Evolutionary conservation across 2,329 filamentous ascomycete species (phyloP).

Genomic region (Domatiomyces globalis): DNA sequence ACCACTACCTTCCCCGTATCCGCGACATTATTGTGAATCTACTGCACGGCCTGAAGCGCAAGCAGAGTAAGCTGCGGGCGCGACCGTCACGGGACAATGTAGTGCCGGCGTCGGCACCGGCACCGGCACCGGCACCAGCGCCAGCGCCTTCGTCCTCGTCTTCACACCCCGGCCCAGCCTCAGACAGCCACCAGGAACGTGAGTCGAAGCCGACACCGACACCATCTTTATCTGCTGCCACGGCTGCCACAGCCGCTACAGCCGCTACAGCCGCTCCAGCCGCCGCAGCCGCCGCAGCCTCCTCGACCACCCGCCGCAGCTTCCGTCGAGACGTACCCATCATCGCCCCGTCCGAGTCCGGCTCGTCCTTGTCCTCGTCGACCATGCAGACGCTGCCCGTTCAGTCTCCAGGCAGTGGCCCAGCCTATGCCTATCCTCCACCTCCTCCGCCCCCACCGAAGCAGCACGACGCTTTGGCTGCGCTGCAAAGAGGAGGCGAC

Average conservation of each 20-base stretch:
- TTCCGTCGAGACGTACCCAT: conserved; percentile 7
- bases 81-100: not conserved
- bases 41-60: conserved; percentile 88
- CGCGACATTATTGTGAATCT: conserved; percentile 98
- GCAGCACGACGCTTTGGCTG: conserved; percentile 78
- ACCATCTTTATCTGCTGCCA: conserved; percentile 1
- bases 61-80: conserved; percentile 71
- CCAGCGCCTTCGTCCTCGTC: not conserved
- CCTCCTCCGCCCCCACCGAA: conserved; percentile 62
- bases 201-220: not conserved
- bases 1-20: conserved; percentile 85
- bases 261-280: not conserved
- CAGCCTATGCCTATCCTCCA: conserved; percentile 39
- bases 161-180: not conserved
- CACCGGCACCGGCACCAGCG: too few relatives aligned
- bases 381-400: conserved; percentile 64
- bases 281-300: not conserved
- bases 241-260: conserved; percentile 1
- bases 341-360: conserved; percentile 14
- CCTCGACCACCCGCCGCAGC: conserved; percentile 7
- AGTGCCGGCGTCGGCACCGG: too few relatives aligned
- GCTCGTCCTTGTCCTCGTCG: conserved; percentile 55
- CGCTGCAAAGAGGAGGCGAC: conserved; percentile 80
- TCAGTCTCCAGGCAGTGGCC: conserved; percentile 13
- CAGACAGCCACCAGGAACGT: not conserved